Conservation (phyloP, 1,284 basidiomycete species). For the Neolentinus lepideus region DNA sequence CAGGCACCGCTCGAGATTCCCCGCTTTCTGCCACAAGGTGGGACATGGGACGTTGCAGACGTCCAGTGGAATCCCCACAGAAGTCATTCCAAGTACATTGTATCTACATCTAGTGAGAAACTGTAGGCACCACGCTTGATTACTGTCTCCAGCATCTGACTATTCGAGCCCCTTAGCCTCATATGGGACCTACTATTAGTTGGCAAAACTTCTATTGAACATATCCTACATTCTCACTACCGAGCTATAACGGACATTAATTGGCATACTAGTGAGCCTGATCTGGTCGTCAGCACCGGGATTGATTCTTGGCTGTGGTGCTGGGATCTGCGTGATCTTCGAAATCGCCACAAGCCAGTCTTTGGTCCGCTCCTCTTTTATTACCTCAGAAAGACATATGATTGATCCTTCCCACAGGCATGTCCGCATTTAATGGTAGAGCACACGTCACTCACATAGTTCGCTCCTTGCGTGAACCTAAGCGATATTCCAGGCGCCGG, state of each 20-base stretch:
- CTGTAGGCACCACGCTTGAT: slow-evolving; percentile 38
- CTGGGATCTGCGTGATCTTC: slow-evolving; percentile 70
- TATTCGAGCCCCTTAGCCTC: slow-evolving; percentile 33
- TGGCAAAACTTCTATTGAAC: slow-evolving; percentile 72
- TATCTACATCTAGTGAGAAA: slow-evolving; percentile 94
- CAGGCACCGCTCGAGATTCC: slow-evolving; percentile 84
- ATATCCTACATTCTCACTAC: slow-evolving; percentile 80
- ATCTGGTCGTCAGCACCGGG: slow-evolving; percentile 70
- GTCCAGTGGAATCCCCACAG: slow-evolving; percentile 61
- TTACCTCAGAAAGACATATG: neutral
- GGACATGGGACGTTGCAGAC: slow-evolving; percentile 52
- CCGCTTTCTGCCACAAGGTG: slow-evolving; percentile 55
- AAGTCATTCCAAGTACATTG: slow-evolving; percentile 80
- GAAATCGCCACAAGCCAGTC: slow-evolving; percentile 48
- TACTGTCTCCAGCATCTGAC: neutral
- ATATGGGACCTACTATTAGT: slow-evolving; percentile 87
- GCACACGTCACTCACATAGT: neutral
- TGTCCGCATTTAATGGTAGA: slow-evolving; percentile 70
- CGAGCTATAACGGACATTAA: slow-evolving; percentile 95
- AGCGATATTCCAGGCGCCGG: slow-evolving; percentile 50
- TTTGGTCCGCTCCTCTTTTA: slow-evolving; percentile 37
- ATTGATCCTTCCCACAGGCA: slow-evolving; percentile 28
- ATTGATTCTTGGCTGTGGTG: slow-evolving; percentile 82
- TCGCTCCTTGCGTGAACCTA: neutral
- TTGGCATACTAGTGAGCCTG: slow-evolving; percentile 83